These are phyloP conservation scores for Osmanthus fragrans DNA, from an alignment of 257 asterid genomes.

Conservation along the genomic window DNA sequence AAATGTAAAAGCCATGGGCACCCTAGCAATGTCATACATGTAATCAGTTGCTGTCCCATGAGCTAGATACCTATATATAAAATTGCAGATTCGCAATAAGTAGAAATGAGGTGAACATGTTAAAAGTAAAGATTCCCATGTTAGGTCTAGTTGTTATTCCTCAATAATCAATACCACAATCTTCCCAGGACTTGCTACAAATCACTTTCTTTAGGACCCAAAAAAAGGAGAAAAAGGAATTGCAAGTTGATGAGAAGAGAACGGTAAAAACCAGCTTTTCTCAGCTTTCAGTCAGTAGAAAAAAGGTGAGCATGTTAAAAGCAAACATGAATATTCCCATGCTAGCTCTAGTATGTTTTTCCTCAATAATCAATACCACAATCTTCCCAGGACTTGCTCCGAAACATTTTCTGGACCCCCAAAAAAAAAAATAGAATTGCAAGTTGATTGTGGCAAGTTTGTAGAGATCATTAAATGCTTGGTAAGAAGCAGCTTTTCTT, in stretches of 20 bases:
- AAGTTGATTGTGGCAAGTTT: background rate
- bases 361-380: background rate
- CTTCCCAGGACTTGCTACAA: background rate
- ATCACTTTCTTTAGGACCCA: background rate
- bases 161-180: background rate
- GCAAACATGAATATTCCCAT: background rate
- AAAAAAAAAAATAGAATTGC: background rate
- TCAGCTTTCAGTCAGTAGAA: slow-evolving; percentile 2
- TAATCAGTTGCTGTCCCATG: slow-evolving; percentile 98
- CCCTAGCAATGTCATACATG: slow-evolving; percentile 90
- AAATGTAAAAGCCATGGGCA: slow-evolving; percentile 96
- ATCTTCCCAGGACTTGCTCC: background rate
- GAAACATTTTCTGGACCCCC: background rate
- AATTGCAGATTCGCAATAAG: slow-evolving; percentile 15
- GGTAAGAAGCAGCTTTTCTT: background rate
- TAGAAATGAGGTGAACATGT: background rate
- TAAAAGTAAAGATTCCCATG: background rate
- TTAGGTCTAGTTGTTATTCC: background rate
- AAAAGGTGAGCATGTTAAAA: background rate
- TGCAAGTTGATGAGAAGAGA: background rate
- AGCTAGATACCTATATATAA: slow-evolving; percentile 73
- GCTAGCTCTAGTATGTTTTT: background rate
- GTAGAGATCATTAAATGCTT: background rate
- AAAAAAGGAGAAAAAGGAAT: background rate
- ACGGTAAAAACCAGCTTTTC: background rate